Conservation (phyloP, 1,284 basidiomycete genomes). For the Ustilago hordei region DNA sequence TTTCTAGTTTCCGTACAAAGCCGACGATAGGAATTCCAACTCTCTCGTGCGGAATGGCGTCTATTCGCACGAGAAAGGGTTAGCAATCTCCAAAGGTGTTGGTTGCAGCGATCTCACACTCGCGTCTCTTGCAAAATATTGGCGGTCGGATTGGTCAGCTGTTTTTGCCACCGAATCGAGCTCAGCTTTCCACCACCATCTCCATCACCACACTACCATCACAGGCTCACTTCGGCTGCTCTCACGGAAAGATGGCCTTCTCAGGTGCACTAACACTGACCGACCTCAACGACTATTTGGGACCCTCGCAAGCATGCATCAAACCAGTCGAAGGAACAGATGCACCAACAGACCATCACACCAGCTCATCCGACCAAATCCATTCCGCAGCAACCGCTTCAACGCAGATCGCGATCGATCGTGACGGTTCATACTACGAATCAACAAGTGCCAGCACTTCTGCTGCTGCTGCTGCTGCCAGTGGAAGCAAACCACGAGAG, state of each 20-base stretch:
- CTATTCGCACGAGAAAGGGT: no score
- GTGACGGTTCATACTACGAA: conserved; percentile 82
- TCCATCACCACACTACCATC: not conserved
- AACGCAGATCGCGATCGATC: conserved; percentile 91
- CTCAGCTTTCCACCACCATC: no score
- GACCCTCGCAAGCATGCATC: conserved; percentile 96
- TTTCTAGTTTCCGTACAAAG: no score
- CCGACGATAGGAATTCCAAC: no score
- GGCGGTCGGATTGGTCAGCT: not conserved
- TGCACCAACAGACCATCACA: conserved; percentile 37
- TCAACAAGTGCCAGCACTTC: conserved; percentile 19
- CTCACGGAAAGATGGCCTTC: conserved; percentile 79
- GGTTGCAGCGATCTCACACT: not conserved
- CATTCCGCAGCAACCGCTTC: conserved; percentile 68
- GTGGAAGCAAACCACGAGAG: conserved; percentile 57
- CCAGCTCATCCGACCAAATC: conserved; percentile 40
- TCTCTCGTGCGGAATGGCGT: no score
- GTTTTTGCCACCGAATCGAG: not conserved
- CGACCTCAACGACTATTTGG: conserved; percentile 97
- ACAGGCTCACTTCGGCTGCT: not conserved
- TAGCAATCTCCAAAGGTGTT: not conserved
- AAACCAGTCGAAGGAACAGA: conserved; percentile 79
- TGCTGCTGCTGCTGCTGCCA: not conserved
- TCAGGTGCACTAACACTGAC: conserved; percentile 85
- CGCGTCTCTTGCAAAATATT: not conserved